Evolutionary conservation across 2,329 filamentous ascomycete genomes (phyloP), one percentile per base, ranked within the genome.

Genomic region (Periconia macrospinosa): DNA sequence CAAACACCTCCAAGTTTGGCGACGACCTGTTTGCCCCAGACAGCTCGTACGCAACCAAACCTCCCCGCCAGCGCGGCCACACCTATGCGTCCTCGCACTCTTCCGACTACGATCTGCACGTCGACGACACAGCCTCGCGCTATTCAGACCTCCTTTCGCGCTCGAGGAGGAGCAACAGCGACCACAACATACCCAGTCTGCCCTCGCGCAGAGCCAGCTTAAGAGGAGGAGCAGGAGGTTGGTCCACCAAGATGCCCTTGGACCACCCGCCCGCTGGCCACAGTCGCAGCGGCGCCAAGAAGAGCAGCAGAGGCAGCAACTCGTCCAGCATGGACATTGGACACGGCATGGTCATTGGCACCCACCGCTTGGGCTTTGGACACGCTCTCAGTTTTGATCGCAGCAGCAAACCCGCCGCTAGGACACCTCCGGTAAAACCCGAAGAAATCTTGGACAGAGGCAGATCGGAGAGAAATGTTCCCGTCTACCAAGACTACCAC

Each of bases 341-440:
- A 45, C 85, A 86, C 63, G 78, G 78, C 20, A 82, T 85, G 54
- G 78, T 83, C 17, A 68, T 83, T 56, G 79, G 81, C 56, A 84
- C 78, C 61, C 85, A 86, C 67, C 82, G 84, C 58, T 81, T 84
- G 77, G 69, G 68, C 0, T 66, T 72, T 59, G 80, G 79, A 44
- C 80, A 87, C 52, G 89, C 90, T 33, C 87, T 90, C 27, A 92
- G 89, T 72, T 86, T 92, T 67, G 91, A 96, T 81, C 48, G 84
- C 48, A 66, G 68, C 47, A 63, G 59, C 47, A 56, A 64, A 43
- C 47, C 55, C 14, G 61, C 63, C 17, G 61, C 63, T n/a, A 60
- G 62, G 43, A 49, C 49, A 18, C 50, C 63, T 13, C 60, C 68
- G 9, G 53, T 63, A 7, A 70, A 66, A 56, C 56, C 84, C 56